Evolutionary conservation across 176 grass and related monocot genomes (phyloP).

Genomic region (Oryza punctata): DNA sequence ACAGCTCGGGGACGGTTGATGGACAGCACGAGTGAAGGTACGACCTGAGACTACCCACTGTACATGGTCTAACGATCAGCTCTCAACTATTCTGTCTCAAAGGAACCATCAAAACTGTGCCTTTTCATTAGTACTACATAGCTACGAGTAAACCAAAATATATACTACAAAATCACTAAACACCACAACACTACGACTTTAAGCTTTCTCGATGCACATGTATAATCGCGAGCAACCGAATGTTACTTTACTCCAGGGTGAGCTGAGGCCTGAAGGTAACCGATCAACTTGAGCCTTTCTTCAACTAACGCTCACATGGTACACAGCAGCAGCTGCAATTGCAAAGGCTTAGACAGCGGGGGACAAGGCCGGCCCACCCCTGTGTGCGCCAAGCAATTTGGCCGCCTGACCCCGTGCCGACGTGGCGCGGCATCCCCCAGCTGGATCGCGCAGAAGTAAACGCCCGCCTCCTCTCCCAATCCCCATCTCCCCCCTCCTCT

Average conservation of each 20-base stretch:
- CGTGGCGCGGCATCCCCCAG: constrained; percentile 51
- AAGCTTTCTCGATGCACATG: too few species aligned
- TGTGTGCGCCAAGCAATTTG: constrained; percentile 32
- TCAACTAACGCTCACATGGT: constrained; percentile 31
- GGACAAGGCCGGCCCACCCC: constrained; percentile 14
- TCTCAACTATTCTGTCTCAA: background rate
- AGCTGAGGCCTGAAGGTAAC: background rate
- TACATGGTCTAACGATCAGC: too few species aligned
- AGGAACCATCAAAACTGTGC: background rate
- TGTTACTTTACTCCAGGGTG: background rate
- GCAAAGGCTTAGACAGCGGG: constrained; percentile 6
- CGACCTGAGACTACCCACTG: too few species aligned
- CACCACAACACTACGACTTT: background rate
- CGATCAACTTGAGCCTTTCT: background rate
- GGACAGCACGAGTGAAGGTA: too few species aligned
- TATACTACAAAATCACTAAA: background rate
- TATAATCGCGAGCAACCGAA: background rate
- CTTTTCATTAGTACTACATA: background rate
- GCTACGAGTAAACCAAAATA: background rate
- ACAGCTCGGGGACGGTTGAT: too few species aligned
- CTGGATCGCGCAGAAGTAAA: constrained; percentile 54
- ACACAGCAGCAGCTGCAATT: background rate
- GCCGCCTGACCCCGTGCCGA: constrained; percentile 25
- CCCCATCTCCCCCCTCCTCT: background rate
- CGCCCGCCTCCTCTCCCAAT: constrained; percentile 12